A percentile compares a stretch with the other conserved stretches of the same genome.
Evolutionary conservation across 257 asterid genomes (phyloP).

Genomic region (Marsdenia floribunda): DNA sequence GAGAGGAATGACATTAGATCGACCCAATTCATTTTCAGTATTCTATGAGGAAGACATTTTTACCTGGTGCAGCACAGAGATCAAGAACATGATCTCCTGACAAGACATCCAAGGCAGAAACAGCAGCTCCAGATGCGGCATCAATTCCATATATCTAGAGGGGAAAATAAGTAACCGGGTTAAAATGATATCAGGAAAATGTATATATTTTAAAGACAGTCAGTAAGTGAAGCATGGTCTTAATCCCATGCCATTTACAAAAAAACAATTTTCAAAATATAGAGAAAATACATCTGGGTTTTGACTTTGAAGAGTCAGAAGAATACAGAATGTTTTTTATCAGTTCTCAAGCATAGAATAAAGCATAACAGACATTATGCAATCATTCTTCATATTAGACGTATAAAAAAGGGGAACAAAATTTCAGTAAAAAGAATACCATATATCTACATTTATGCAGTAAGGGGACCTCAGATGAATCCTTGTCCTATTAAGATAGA

Average conservation of each 20-base stretch:
- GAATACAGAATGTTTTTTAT: neutral
- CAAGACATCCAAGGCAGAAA: slow-evolving; percentile 63
- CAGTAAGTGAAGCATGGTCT: neutral
- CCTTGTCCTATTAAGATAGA: neutral
- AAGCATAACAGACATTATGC: neutral
- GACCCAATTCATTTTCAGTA: neutral
- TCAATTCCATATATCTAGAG: slow-evolving; percentile 93
- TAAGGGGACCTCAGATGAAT: slow-evolving; percentile 1
- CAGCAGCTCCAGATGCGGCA: slow-evolving; percentile 99
- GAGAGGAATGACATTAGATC: neutral
- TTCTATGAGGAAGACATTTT: slow-evolving; percentile 6
- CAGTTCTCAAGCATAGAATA: neutral
- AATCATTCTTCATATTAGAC: neutral
- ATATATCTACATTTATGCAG: neutral
- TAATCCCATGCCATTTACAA: neutral
- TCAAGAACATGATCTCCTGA: slow-evolving; percentile 87
- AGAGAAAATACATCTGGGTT: neutral
- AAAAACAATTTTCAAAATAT: neutral
- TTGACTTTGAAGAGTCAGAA: neutral
- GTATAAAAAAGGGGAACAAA: neutral
- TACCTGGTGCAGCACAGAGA: slow-evolving; percentile 98
- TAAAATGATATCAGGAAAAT: neutral
- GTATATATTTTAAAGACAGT: neutral
- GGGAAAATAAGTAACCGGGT: slow-evolving; percentile 11
- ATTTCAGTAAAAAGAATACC: neutral